A percentile compares a stretch with the other conserved stretches of the same genome.
Evolutionary conservation across 805 yeast species (phyloP).

Genomic region (Yarrowia hollandica): DNA sequence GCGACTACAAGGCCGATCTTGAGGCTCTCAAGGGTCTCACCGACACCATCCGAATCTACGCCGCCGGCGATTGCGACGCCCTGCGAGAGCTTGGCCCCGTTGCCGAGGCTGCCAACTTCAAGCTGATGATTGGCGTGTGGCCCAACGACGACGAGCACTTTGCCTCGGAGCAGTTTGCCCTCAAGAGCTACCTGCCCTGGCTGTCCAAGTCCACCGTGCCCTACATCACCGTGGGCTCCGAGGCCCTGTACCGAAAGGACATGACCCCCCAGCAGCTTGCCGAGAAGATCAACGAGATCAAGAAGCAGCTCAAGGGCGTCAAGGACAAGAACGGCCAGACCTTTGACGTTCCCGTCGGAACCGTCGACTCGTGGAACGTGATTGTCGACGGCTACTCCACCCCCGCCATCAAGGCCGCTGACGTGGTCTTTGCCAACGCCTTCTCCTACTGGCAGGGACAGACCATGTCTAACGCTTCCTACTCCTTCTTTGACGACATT

Average conservation of each 20-base stretch:
- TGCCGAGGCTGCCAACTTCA: slow-evolving; percentile 73
- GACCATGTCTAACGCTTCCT: slow-evolving; percentile 74
- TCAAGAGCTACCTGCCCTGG: slow-evolving; percentile 66
- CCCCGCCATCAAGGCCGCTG: slow-evolving; percentile 77
- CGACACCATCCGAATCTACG: slow-evolving; percentile 75
- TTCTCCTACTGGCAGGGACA: slow-evolving; percentile 99
- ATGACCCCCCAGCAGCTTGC: slow-evolving; percentile 76
- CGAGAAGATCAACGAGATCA: slow-evolving; percentile 57
- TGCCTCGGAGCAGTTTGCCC: slow-evolving; percentile 70
- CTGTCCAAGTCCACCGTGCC: slow-evolving; percentile 62
- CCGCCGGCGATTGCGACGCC: slow-evolving; percentile 93
- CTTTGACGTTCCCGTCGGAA: slow-evolving; percentile 77
- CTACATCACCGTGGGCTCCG: slow-evolving; percentile 89
- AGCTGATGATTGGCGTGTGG: slow-evolving; percentile 85
- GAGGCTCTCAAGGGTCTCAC: slow-evolving; percentile 59
- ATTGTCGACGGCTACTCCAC: slow-evolving; percentile 73
- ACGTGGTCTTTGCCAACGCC: slow-evolving; percentile 87
- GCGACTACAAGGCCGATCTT: slow-evolving; percentile 71
- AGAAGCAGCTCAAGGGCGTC: slow-evolving; percentile 55
- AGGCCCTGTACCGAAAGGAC: slow-evolving; percentile 90
- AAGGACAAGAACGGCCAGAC: slow-evolving; percentile 80
- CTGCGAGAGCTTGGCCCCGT: slow-evolving; percentile 83
- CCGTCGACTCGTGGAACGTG: slow-evolving; percentile 95
- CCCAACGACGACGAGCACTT: slow-evolving; percentile 84
- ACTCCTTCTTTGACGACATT: slow-evolving; percentile 92